Evolutionary conservation across 192 early-diverging fungal genomes (phyloP).

Genomic region (Coemansia sp.): DNA sequence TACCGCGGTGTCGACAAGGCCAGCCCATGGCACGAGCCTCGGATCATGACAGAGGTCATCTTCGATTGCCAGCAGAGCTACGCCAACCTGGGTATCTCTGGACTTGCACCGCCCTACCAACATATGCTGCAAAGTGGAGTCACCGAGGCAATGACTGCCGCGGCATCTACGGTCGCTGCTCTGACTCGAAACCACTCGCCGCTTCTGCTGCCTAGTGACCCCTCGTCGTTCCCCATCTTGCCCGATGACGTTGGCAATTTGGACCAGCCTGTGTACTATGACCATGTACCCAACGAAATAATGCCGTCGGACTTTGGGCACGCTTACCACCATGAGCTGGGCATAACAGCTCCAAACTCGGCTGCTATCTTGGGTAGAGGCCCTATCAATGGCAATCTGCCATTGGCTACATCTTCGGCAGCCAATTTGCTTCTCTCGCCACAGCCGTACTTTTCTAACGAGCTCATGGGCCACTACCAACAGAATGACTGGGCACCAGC

Average conservation of each 20-base stretch:
- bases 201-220: not conserved
- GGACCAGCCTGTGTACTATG: conserved; percentile 1
- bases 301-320: not conserved
- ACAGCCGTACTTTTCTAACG: not conserved
- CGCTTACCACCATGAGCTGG: not conserved
- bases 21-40: conserved; percentile 36
- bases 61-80: conserved; percentile 24
- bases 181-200: conserved; percentile 2
- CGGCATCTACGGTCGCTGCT: not conserved
- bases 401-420: not conserved
- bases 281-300: not conserved
- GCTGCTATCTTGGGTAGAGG: not conserved
- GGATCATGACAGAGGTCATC: conserved; percentile 19
- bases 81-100: conserved; percentile 11
- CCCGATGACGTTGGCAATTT: not conserved
- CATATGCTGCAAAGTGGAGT: not conserved
- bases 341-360: not conserved
- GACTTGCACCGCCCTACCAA: conserved; percentile 13
- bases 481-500: conserved; percentile 3
- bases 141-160: not conserved
- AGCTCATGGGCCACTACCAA: not conserved
- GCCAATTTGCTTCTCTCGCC: not conserved
- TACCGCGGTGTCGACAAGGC: conserved; percentile 7
- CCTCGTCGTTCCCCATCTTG: not conserved
- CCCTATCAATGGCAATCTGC: not conserved